phyloP scores from a whole-genome alignment of 192 early-diverging fungal genomes.

The Coemansia sp. region DNA sequence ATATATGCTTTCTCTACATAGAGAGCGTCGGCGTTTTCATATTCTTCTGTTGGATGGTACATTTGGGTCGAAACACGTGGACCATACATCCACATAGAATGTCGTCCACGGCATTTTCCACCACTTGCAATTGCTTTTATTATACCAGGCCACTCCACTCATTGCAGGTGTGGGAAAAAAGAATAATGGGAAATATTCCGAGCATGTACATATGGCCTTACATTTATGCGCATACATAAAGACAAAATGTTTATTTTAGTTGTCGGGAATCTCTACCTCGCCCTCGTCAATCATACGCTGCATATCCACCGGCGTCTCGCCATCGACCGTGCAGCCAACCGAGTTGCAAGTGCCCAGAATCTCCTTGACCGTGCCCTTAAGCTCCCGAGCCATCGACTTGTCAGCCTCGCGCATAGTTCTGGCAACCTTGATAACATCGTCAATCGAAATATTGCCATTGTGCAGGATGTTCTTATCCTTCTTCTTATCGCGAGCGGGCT shows the following conservation, averaged over 20 bases:
- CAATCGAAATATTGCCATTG: slow-evolving; percentile 90
- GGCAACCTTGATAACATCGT: slow-evolving; percentile 94
- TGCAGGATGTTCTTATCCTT: slow-evolving; percentile 99
- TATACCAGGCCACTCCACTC: too few relatives aligned
- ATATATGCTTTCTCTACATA: too few relatives aligned
- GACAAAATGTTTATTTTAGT: slow-evolving; percentile 23
- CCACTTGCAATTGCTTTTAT: too few relatives aligned
- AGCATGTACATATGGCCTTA: too few relatives aligned
- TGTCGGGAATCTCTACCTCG: slow-evolving; percentile 68
- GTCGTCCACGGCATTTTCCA: too few relatives aligned
- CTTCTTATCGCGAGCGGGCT: slow-evolving; percentile 95
- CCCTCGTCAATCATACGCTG: slow-evolving; percentile 82
- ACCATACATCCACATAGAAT: too few relatives aligned
- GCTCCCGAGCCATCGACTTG: slow-evolving; percentile 94
- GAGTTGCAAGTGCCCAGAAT: slow-evolving; percentile 7
- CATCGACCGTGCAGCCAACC: slow-evolving; percentile 66
- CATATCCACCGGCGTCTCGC: slow-evolving; percentile 87
- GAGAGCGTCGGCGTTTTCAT: too few relatives aligned
- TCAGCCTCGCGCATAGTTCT: slow-evolving; percentile 79
- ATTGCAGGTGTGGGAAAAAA: too few relatives aligned
- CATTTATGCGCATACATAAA: too few relatives aligned
- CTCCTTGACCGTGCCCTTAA: slow-evolving; percentile 87
- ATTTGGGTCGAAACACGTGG: too few relatives aligned
- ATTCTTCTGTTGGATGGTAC: too few relatives aligned
- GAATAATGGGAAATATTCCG: too few relatives aligned